Evolutionary conservation across 805 yeast genomes (phyloP).

Genomic region (Lachancea waltii): DNA sequence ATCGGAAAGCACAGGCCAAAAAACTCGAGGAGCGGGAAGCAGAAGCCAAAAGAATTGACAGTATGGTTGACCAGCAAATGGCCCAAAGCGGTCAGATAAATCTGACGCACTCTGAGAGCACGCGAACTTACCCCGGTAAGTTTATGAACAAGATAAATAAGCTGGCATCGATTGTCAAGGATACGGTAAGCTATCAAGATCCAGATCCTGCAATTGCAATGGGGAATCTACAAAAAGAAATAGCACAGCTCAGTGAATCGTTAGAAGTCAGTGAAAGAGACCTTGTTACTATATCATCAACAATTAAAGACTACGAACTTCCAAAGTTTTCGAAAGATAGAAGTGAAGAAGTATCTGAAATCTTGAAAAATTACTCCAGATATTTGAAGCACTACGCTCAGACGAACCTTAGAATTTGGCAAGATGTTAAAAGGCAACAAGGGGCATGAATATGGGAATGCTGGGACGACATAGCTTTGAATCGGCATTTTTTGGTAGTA

Average conservation of each 20-base stretch:
- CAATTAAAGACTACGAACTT: constrained; percentile 30
- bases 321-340: constrained; percentile 25
- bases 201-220: constrained; percentile 21
- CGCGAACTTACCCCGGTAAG: constrained; percentile 23
- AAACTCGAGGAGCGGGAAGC: constrained; percentile 24
- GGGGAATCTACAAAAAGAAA: constrained; percentile 21
- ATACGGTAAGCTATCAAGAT: constrained; percentile 29
- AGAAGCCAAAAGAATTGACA: constrained; percentile 21
- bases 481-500: too few species aligned
- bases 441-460: not conserved
- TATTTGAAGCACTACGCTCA: constrained; percentile 27
- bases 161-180: constrained; percentile 29
- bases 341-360: constrained; percentile 19
- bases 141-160: constrained; percentile 26
- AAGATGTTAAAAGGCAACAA: constrained; percentile 12
- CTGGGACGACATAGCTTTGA: not conserved
- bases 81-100: constrained; percentile 17
- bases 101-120: constrained; percentile 17
- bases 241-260: constrained; percentile 19
- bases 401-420: constrained; percentile 28
- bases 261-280: constrained; percentile 28
- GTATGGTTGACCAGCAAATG: constrained; percentile 19
- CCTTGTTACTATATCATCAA: constrained; percentile 24
- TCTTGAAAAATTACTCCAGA: constrained; percentile 24
- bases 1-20: constrained; percentile 21